Percentiles rank a stretch among this genome's conserved stretches.
These are phyloP conservation scores for Saturnispora dispora DNA, from an alignment of 805 yeast species.

Conservation along the genomic window DNA sequence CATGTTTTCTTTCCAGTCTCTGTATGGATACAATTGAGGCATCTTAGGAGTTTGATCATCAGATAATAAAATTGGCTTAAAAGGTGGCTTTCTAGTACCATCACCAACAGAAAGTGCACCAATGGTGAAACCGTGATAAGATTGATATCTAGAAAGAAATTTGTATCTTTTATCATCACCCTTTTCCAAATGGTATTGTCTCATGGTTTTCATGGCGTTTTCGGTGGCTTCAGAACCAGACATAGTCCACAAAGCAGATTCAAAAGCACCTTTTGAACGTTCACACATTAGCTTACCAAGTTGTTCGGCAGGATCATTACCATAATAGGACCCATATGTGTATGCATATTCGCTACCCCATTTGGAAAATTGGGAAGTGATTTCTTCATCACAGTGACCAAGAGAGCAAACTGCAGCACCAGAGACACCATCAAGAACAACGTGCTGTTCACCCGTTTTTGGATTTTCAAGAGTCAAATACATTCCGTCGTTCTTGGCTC, in stretches of 20 bases:
- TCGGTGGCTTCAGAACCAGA: slow-evolving; percentile 78
- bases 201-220: slow-evolving; percentile 65
- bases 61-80: slow-evolving; percentile 22
- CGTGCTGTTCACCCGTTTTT: slow-evolving; percentile 27
- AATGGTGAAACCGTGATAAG: slow-evolving; percentile 43
- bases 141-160: slow-evolving; percentile 34
- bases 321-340: slow-evolving; percentile 26
- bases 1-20: slow-evolving; percentile 21
- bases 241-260: slow-evolving; percentile 40
- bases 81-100: slow-evolving; percentile 28
- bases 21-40: slow-evolving; percentile 28
- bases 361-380: slow-evolving; percentile 28
- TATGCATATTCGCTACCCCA: slow-evolving; percentile 29
- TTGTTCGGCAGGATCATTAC: slow-evolving; percentile 33
- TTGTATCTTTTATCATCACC: slow-evolving; percentile 33
- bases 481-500: slow-evolving; percentile 36
- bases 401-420: slow-evolving; percentile 45
- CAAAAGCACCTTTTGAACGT: slow-evolving; percentile 30
- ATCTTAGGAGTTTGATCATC: slow-evolving; percentile 24
- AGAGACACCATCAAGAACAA: slow-evolving; percentile 33
- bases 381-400: slow-evolving; percentile 34
- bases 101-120: slow-evolving; percentile 37
- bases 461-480: slow-evolving; percentile 34
- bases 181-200: slow-evolving; percentile 37
- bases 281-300: slow-evolving; percentile 35